Percentiles rank a stretch among this genome's conserved stretches.
Conservation (phyloP, 2,329 filamentous ascomycete genomes). For the Stagonosporopsis rhizophila region DNA sequence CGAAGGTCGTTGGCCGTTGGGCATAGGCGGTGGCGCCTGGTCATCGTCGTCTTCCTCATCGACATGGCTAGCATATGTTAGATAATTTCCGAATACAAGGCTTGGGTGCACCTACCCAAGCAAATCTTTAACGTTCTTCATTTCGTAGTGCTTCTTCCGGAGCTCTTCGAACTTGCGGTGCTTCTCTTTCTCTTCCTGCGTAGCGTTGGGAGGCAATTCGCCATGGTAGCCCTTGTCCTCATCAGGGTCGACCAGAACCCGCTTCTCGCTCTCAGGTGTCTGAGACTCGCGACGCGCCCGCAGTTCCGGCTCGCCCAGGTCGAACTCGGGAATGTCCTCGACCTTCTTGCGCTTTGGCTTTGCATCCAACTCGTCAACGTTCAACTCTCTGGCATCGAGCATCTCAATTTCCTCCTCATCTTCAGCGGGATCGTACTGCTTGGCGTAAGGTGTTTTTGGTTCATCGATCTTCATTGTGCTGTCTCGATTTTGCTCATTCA, state of each 20-base stretch:
- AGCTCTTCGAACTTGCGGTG: slow-evolving; percentile 89
- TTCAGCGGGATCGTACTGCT: slow-evolving; percentile 87
- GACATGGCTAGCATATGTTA: slow-evolving; percentile 28
- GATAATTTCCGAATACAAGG: background rate
- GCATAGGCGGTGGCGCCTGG: slow-evolving; percentile 21
- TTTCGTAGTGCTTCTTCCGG: slow-evolving; percentile 98
- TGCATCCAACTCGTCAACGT: slow-evolving; percentile 71
- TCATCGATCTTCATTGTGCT: slow-evolving; percentile 99
- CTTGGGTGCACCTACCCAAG: slow-evolving; percentile 66
- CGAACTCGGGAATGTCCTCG: slow-evolving; percentile 89
- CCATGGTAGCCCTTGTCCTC: slow-evolving; percentile 60
- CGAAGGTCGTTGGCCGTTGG: slow-evolving; percentile 31
- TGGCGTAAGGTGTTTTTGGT: slow-evolving; percentile 96
- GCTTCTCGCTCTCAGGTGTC: slow-evolving; percentile 66
- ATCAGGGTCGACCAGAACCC: slow-evolving; percentile 76
- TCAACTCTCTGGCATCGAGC: slow-evolving; percentile 73
- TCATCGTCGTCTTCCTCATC: slow-evolving; percentile 38
- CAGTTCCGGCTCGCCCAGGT: slow-evolving; percentile 86
- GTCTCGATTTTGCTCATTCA: slow-evolving; percentile 94
- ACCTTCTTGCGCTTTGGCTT: slow-evolving; percentile 59
- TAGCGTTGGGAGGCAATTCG: slow-evolving; percentile 62
- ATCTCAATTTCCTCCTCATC: slow-evolving; percentile 76
- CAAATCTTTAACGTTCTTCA: slow-evolving; percentile 89
- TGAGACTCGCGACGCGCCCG: slow-evolving; percentile 47
- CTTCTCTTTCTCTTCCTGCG: slow-evolving; percentile 81